These are phyloP conservation scores for Saksenaea oblongispora DNA, from an alignment of 371 early-diverging fungal genomes.

Conservation along the genomic window DNA sequence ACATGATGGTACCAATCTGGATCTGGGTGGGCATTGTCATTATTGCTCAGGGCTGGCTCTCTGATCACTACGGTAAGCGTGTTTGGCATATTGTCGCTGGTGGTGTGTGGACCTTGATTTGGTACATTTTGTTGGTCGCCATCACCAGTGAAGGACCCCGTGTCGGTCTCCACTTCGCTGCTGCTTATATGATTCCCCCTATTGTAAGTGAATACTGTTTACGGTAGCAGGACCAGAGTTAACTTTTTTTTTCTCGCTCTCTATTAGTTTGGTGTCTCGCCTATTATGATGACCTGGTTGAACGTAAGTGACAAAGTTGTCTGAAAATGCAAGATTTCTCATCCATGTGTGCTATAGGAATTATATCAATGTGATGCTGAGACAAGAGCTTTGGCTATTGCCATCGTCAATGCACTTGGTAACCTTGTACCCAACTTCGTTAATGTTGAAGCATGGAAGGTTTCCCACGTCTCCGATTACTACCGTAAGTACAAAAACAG, in stretches of 20 bases:
- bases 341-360: slow-evolving; percentile 8
- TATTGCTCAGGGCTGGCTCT: slow-evolving; percentile 41
- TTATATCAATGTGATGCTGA: slow-evolving; percentile 32
- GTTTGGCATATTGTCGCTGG: slow-evolving; percentile 44
- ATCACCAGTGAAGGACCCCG: slow-evolving; percentile 44
- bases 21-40: slow-evolving; percentile 41
- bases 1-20: slow-evolving; percentile 50
- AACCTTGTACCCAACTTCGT: slow-evolving; percentile 42
- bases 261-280: slow-evolving; percentile 25
- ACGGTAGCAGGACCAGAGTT: background rate
- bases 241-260: background rate
- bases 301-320: slow-evolving; percentile 26
- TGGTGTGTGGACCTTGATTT: slow-evolving; percentile 33
- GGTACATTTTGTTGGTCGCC: slow-evolving; percentile 59
- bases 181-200: slow-evolving; percentile 35
- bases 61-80: slow-evolving; percentile 36
- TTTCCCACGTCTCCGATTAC: slow-evolving; percentile 7
- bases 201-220: slow-evolving; percentile 3
- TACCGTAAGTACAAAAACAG: background rate
- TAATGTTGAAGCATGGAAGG: slow-evolving; percentile 33
- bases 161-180: slow-evolving; percentile 27
- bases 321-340: too few species aligned
- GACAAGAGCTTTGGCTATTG: slow-evolving; percentile 40
- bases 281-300: slow-evolving; percentile 46
- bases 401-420: slow-evolving; percentile 39